A percentile compares a stretch with the other conserved stretches of the same genome.
phyloP scores from a whole-genome alignment of 208 protist species.

The Trypanosoma brucei region DNA sequence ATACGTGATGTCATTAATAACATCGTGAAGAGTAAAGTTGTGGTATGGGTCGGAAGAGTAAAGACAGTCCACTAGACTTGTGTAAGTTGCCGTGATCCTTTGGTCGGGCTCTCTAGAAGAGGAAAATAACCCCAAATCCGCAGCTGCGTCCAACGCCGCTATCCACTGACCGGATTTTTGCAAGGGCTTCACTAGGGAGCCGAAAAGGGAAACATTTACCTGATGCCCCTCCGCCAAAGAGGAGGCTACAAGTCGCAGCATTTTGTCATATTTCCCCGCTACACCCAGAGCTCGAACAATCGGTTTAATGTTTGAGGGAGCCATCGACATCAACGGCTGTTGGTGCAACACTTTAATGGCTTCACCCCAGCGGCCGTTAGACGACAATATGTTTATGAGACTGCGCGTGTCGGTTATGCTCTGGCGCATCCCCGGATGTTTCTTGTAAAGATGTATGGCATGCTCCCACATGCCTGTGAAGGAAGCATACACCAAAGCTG shows the following conservation, averaged over 20 bases:
- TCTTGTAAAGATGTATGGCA: constrained; percentile 33
- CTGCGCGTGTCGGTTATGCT: constrained; percentile 29
- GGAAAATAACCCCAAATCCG: constrained; percentile 49
- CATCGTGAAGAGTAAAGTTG: constrained; percentile 39
- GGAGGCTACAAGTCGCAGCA: constrained; percentile 40
- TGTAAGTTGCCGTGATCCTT: constrained; percentile 28
- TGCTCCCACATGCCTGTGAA: constrained; percentile 78
- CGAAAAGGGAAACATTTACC: constrained; percentile 45
- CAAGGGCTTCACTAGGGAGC: constrained; percentile 42
- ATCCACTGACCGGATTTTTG: constrained; percentile 47
- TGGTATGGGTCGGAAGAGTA: constrained; percentile 62
- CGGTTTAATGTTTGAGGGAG: constrained; percentile 43
- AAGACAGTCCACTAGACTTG: constrained; percentile 50
- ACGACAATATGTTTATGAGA: constrained; percentile 48
- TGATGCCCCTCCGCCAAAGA: constrained; percentile 49
- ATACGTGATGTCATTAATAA: constrained; percentile 46
- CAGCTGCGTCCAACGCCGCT: constrained; percentile 41
- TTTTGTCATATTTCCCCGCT: constrained; percentile 25
- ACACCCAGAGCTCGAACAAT: constrained; percentile 56
- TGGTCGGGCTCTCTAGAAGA: constrained; percentile 31
- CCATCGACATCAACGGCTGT: constrained; percentile 9
- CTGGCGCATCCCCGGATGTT: constrained; percentile 29
- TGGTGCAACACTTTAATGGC: constrained; percentile 34
- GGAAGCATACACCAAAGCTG: constrained; percentile 50
- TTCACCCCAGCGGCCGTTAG: constrained; percentile 33